phyloP scores from a whole-genome alignment of 1,284 basidiomycete species.

The Coriolopsis trogii region DNA sequence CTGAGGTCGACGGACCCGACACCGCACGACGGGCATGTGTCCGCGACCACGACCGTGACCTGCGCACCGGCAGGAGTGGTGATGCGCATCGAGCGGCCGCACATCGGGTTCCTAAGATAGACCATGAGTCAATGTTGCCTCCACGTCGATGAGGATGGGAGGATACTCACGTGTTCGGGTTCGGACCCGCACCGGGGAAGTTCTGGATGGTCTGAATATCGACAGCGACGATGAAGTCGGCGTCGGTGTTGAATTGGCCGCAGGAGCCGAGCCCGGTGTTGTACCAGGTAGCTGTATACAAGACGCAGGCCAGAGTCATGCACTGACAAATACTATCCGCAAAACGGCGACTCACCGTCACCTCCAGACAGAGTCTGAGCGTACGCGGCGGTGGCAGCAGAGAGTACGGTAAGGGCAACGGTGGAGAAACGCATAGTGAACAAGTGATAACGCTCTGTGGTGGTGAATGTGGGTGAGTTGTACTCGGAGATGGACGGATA shows the following conservation, averaged over 20 bases:
- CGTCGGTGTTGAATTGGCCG: constrained; percentile 19
- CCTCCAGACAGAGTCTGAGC: constrained; percentile 7
- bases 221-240: constrained; percentile 21
- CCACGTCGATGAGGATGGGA: neutral
- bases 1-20: constrained; percentile 45
- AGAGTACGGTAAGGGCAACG: constrained; percentile 4
- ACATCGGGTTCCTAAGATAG: constrained; percentile 35
- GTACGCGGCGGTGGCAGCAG: constrained; percentile 1
- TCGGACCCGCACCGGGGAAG: constrained; percentile 14
- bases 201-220: constrained; percentile 8
- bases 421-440: constrained; percentile 13
- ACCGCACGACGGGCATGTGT: constrained; percentile 45
- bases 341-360: constrained; percentile 7
- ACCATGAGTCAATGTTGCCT: neutral
- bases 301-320: neutral
- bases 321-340: neutral
- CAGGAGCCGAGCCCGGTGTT: constrained; percentile 16
- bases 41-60: constrained; percentile 42
- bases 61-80: constrained; percentile 32
- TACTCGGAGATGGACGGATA: no score
- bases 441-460: no score
- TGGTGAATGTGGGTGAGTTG: no score
- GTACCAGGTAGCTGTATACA: constrained; percentile 16
- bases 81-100: constrained; percentile 34
- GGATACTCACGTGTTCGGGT: constrained; percentile 13